These are phyloP conservation scores for Pichia membranifaciens DNA, from an alignment of 805 yeast genomes.

Conservation along the genomic window DNA sequence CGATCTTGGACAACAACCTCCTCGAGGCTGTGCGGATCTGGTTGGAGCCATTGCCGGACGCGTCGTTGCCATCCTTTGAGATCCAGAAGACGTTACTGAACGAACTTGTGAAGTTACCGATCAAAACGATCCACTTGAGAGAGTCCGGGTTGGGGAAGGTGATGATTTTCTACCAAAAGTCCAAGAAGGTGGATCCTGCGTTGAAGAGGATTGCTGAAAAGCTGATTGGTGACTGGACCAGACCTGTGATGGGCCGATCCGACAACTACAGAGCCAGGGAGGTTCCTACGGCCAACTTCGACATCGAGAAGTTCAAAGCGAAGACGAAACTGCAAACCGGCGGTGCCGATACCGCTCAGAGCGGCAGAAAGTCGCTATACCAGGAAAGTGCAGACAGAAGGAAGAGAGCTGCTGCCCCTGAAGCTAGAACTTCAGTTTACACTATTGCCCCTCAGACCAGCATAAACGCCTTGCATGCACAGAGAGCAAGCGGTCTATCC, in stretches of 20 bases:
- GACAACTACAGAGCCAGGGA: constrained; percentile 89
- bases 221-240: constrained; percentile 94
- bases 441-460: constrained; percentile 83
- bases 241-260: constrained; percentile 94
- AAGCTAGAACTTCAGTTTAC: constrained; percentile 80
- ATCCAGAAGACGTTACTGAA: constrained; percentile 83
- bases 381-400: constrained; percentile 89
- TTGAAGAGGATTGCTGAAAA: constrained; percentile 86
- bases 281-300: constrained; percentile 64
- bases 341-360: constrained; percentile 26
- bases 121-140: constrained; percentile 90
- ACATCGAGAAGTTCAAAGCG: constrained; percentile 46
- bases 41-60: constrained; percentile 98
- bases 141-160: constrained; percentile 95
- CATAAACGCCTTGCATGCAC: constrained; percentile 40
- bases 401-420: constrained; percentile 95
- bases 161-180: constrained; percentile 85
- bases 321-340: constrained; percentile 30
- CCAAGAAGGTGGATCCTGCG: constrained; percentile 80
- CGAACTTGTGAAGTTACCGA: constrained; percentile 73
- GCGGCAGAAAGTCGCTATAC: constrained; percentile 52
- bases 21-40: constrained; percentile 91
- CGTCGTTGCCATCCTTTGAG: constrained; percentile 94
- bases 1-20: constrained; percentile 88
- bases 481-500: constrained; percentile 32